These are phyloP conservation scores for Talaromyces sp. DNA, from an alignment of 2,329 filamentous ascomycete genomes.

Conservation along the genomic window DNA sequence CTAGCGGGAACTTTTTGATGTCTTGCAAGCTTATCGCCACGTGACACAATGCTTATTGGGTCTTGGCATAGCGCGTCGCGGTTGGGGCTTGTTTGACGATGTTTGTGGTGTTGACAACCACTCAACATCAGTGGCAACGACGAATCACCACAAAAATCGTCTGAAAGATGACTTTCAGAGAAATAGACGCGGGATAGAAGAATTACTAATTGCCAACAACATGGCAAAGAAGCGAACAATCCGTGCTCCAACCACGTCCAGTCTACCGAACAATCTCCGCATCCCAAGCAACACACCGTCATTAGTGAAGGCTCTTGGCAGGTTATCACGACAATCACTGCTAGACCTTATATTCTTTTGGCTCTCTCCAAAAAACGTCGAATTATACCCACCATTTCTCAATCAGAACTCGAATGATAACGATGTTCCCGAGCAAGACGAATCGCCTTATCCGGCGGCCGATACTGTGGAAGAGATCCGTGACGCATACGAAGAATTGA, in stretches of 20 bases:
- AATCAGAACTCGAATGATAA: conserved; percentile 42
- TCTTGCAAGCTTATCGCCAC: conserved; percentile 3
- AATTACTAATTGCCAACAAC: not conserved
- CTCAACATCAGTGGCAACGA: not conserved
- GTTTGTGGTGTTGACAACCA: not conserved
- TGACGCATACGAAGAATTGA: conserved; percentile 62
- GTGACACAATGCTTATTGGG: not conserved
- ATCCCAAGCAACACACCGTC: conserved; percentile 64
- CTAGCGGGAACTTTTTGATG: not conserved
- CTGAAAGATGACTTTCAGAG: not conserved
- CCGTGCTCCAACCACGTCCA: conserved; percentile 65
- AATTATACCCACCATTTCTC: conserved; percentile 61
- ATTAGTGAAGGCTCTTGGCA: conserved; percentile 65
- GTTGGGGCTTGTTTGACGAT: conserved; percentile 8
- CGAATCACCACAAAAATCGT: not conserved
- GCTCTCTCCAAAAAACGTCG: conserved; percentile 67
- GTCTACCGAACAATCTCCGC: conserved; percentile 68
- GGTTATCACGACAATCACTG: conserved; percentile 70
- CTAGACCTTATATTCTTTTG: conserved; percentile 72
- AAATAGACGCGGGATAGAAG: not conserved
- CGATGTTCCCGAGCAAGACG: conserved; percentile 54
- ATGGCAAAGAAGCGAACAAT: conserved; percentile 37
- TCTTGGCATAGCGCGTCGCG: conserved; percentile 7
- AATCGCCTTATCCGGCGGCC: conserved; percentile 68
- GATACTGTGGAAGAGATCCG: conserved; percentile 65